A percentile compares a stretch with the other conserved stretches of the same genome.
These are phyloP conservation scores for Schizonepeta tenuifolia DNA, from an alignment of 257 asterid species.

Conservation along the genomic window DNA sequence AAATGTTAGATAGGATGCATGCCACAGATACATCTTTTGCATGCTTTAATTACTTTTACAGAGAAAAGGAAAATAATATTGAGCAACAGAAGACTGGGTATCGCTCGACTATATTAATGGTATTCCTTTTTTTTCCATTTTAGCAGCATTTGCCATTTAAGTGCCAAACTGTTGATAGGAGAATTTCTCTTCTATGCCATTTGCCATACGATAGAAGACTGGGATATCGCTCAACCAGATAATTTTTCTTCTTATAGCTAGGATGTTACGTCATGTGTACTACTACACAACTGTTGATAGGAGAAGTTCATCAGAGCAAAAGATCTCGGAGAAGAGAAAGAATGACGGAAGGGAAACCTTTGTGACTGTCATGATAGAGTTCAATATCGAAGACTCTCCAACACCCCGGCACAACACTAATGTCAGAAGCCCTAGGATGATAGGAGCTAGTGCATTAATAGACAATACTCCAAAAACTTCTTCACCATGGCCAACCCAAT, in stretches of 20 bases:
- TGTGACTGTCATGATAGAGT: slow-evolving; percentile 74
- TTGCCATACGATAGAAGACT: no score
- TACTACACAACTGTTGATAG: no score
- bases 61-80: background rate
- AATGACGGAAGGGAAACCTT: slow-evolving; percentile 56
- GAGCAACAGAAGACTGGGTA: background rate
- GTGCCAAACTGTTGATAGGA: no score
- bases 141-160: no score
- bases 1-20: background rate
- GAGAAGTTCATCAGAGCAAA: background rate
- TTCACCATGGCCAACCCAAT: slow-evolving; percentile 94
- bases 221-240: no score
- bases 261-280: no score
- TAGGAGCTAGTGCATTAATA: slow-evolving; percentile 80
- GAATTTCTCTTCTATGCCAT: no score
- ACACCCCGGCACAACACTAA: slow-evolving; percentile 86
- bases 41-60: background rate
- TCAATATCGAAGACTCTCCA: slow-evolving; percentile 88
- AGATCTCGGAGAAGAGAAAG: slow-evolving; percentile 18
- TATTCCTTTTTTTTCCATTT: no score
- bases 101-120: no score
- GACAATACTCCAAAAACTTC: slow-evolving; percentile 70
- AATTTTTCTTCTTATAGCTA: no score
- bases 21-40: background rate
- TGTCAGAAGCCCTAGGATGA: slow-evolving; percentile 70